phyloP scores from a whole-genome alignment of 148 eudicot species.

The Fagopyrum esculentum region DNA sequence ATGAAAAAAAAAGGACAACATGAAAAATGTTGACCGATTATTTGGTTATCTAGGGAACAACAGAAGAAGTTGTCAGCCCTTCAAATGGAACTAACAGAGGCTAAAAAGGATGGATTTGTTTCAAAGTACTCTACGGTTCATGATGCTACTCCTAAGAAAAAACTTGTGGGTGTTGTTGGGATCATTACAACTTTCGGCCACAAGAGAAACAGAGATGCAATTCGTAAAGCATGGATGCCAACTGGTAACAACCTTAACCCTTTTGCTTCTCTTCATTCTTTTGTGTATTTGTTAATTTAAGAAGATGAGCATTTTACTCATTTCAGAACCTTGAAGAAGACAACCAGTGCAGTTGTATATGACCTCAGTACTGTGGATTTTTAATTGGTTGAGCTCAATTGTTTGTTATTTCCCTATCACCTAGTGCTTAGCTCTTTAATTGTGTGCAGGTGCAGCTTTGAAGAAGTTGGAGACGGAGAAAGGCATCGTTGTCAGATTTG shows the following conservation, averaged over 20 bases:
- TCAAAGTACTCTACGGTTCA: conserved; percentile 36
- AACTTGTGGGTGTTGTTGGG: conserved; percentile 69
- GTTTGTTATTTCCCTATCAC: neutral
- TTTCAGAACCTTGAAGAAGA: neutral
- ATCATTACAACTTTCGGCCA: conserved; percentile 67
- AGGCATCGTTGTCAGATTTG: conserved; percentile 81
- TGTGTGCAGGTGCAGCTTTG: conserved; percentile 47
- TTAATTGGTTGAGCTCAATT: neutral
- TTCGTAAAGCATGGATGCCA: conserved; percentile 92
- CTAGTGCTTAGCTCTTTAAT: neutral
- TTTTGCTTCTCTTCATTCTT: neutral
- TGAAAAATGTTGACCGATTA: conserved; percentile 8
- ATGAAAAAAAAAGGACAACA: neutral
- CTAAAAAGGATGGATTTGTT: conserved; percentile 61
- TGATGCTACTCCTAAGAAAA: conserved; percentile 40
- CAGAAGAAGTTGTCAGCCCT: conserved; percentile 69
- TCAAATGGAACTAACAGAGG: conserved; percentile 71
- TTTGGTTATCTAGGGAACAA: conserved; percentile 49
- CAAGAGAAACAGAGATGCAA: conserved; percentile 68
- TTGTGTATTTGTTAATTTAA: neutral
- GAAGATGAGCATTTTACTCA: neutral
- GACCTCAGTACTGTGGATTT: neutral
- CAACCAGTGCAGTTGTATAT: neutral
- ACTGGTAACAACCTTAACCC: conserved; percentile 34
- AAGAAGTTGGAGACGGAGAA: conserved; percentile 56